Percentiles rank a stretch among this genome's conserved stretches.
These are phyloP conservation scores for Boletus barrowsii DNA, from an alignment of 768 basidiomycete species.

Conservation along the genomic window DNA sequence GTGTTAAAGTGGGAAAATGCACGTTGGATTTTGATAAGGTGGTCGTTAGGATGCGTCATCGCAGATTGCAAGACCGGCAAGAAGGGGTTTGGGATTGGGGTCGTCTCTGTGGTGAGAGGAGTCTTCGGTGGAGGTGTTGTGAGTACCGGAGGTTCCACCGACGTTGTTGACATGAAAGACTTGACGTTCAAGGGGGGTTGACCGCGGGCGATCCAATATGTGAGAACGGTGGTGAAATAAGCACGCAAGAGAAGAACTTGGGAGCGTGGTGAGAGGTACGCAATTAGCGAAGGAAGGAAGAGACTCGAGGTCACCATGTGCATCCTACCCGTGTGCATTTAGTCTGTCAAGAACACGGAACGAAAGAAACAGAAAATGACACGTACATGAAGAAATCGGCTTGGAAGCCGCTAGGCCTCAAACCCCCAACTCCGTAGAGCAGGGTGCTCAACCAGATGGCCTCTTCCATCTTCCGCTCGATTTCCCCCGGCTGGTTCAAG, in stretches of 20 bases:
- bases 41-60: neutral
- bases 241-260: too few relatives aligned
- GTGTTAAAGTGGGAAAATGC: neutral
- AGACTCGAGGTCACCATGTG: neutral
- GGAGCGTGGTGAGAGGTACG: too few relatives aligned
- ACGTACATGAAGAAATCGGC: conserved; percentile 50
- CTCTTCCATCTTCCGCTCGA: conserved; percentile 61
- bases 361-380: neutral
- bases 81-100: neutral
- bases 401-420: conserved; percentile 46
- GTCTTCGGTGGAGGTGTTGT: too few relatives aligned
- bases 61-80: neutral
- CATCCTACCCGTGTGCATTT: neutral
- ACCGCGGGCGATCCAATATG: too few relatives aligned
- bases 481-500: conserved; percentile 30
- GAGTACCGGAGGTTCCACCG: too few relatives aligned
- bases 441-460: conserved; percentile 51
- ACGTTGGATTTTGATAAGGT: neutral
- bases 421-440: conserved; percentile 47
- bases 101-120: too few relatives aligned
- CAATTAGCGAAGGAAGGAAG: too few relatives aligned
- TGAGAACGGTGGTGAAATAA: too few relatives aligned
- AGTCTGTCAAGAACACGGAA: too few relatives aligned
- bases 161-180: too few relatives aligned
- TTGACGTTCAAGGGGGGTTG: too few relatives aligned